Conservation (phyloP, 2,329 filamentous ascomycete species). For the Trichoderma afroharzianum region DNA sequence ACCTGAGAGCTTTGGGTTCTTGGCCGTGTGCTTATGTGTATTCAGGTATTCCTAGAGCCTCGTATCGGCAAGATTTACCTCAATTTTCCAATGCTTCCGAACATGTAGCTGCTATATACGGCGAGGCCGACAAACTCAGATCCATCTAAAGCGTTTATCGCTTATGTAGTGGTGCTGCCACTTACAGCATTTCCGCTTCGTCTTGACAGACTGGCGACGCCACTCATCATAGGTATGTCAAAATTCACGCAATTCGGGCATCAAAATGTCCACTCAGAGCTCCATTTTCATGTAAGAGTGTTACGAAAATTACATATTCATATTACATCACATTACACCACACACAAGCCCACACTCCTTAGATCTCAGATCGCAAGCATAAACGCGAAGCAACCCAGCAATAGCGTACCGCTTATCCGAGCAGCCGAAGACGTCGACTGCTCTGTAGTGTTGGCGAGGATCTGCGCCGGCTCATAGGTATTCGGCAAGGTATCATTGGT, state of each 20-base stretch:
- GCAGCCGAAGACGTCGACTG: slow-evolving; percentile 4
- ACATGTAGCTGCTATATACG: background rate
- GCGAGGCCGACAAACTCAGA: background rate
- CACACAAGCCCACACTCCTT: background rate
- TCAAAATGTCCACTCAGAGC: background rate
- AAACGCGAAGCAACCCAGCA: background rate
- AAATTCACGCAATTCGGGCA: background rate
- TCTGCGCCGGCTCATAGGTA: slow-evolving; percentile 14
- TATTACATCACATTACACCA: background rate
- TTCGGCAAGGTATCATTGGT: slow-evolving; percentile 11
- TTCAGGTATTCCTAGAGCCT: background rate
- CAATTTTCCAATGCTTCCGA: background rate
- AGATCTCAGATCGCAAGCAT: background rate
- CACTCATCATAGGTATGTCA: background rate
- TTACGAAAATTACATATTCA: background rate
- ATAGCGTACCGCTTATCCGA: background rate
- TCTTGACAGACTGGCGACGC: background rate
- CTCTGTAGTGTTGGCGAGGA: background rate
- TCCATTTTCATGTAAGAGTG: background rate
- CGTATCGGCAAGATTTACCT: background rate
- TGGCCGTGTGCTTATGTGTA: background rate
- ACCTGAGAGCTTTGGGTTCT: background rate
- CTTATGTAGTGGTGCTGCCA: background rate
- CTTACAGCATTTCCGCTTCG: background rate
- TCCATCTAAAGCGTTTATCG: background rate